A percentile compares a stretch with the other conserved stretches of the same genome.
These are phyloP conservation scores for Xylariaceae sp. DNA, from an alignment of 2,329 filamentous ascomycete genomes.

Conservation along the genomic window DNA sequence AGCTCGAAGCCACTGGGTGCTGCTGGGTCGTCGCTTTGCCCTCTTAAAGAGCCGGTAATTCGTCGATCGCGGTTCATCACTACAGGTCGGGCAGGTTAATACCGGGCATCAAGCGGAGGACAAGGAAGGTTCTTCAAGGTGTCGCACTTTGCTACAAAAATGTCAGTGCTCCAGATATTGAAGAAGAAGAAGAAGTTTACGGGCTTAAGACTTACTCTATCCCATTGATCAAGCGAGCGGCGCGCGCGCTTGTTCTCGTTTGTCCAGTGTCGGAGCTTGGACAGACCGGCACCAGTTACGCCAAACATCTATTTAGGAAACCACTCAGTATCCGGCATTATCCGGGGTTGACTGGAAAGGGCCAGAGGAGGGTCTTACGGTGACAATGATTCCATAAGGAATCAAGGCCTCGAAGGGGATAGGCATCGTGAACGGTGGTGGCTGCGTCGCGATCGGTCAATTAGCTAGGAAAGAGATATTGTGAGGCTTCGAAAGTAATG, in stretches of 20 bases:
- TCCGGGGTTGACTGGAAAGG: neutral
- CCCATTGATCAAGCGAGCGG: conserved; percentile 60
- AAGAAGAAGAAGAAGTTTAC: neutral
- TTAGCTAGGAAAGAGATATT: too few relatives aligned
- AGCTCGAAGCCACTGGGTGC: conserved; percentile 59
- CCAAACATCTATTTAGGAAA: conserved; percentile 61
- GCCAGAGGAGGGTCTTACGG: conserved; percentile 40
- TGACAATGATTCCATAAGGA: conserved; percentile 62
- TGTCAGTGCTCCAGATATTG: conserved; percentile 27
- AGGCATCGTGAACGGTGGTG: conserved; percentile 45
- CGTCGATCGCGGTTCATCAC: conserved; percentile 64
- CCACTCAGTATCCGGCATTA: conserved; percentile 18
- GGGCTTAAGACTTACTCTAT: conserved; percentile 44
- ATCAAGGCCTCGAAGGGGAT: conserved; percentile 62
- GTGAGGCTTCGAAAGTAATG: too few relatives aligned
- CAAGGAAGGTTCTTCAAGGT: too few relatives aligned
- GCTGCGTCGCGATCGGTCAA: conserved; percentile 2
- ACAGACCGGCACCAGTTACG: conserved; percentile 54
- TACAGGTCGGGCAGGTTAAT: conserved; percentile 29
- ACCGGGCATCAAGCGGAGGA: too few relatives aligned
- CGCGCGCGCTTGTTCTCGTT: conserved; percentile 60
- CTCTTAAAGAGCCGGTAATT: conserved; percentile 56
- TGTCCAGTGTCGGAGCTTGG: conserved; percentile 52
- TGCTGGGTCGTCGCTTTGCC: conserved; percentile 51
- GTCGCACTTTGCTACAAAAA: conserved; percentile 49